Evolutionary conservation across 192 early-diverging fungal species (phyloP).

Genomic region (Coemansia sp.): DNA sequence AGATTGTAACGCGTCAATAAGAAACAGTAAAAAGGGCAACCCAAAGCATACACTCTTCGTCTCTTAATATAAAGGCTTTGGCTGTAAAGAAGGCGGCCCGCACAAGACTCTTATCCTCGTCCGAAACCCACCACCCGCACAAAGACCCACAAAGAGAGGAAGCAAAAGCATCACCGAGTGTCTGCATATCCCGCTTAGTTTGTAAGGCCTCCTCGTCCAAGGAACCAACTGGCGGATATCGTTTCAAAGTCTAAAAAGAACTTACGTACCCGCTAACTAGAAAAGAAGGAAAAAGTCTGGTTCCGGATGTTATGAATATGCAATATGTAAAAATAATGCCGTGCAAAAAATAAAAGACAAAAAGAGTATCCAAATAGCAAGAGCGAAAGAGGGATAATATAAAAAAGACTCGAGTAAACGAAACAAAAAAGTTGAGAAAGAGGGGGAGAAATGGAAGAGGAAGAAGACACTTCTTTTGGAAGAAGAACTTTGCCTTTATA

Average conservation of each 20-base stretch:
- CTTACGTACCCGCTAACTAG: neutral
- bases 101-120: neutral
- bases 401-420: neutral
- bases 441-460: neutral
- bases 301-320: constrained; percentile 8
- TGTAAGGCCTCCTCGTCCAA: neutral
- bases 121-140: neutral
- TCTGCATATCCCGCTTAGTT: neutral
- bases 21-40: constrained; percentile 3
- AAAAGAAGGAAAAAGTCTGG: neutral
- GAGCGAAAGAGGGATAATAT: neutral
- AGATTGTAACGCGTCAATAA: constrained; percentile 7
- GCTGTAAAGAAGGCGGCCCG: constrained; percentile 9
- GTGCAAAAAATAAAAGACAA: constrained; percentile 8
- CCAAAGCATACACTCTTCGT: neutral
- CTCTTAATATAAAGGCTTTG: neutral
- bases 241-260: neutral
- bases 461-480: neutral
- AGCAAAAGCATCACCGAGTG: neutral
- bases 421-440: neutral
- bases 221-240: neutral
- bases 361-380: constrained; percentile 8
- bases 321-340: neutral
- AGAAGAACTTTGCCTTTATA: neutral
- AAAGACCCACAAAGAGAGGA: neutral